Evolutionary conservation across 352 stramenopile genomes (phyloP).

Genomic region (Phytophthora sp.): DNA sequence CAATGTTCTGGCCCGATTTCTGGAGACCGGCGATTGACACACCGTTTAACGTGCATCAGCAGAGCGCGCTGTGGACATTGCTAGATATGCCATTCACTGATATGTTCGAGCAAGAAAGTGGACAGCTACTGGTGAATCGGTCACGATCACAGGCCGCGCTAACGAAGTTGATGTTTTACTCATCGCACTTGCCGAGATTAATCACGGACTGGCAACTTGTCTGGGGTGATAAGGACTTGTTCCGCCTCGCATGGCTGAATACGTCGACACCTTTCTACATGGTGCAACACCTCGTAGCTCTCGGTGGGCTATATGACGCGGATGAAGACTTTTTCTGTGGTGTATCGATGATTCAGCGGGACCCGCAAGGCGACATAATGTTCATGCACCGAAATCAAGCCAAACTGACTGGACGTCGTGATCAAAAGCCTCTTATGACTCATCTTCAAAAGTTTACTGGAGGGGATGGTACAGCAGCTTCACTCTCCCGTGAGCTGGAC

Average conservation of each 20-base stretch:
- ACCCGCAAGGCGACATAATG: conserved; percentile 71
- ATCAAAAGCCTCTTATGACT: conserved; percentile 68
- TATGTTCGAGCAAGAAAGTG: conserved; percentile 89
- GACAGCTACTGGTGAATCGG: conserved; percentile 76
- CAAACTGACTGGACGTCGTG: conserved; percentile 69
- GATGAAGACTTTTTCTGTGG: conserved; percentile 74
- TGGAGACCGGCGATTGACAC: conserved; percentile 68
- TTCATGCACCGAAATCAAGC: conserved; percentile 85
- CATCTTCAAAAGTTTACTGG: conserved; percentile 83
- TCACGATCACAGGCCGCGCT: conserved; percentile 43
- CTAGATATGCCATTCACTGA: conserved; percentile 86
- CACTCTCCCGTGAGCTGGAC: conserved; percentile 57
- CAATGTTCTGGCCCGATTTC: conserved; percentile 89
- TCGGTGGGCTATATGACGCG: conserved; percentile 58
- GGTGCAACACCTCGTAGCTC: conserved; percentile 59
- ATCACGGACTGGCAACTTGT: conserved; percentile 74
- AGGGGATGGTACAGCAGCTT: conserved; percentile 60
- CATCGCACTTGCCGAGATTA: conserved; percentile 56
- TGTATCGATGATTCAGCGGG: conserved; percentile 81
- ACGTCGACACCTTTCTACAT: conserved; percentile 73
- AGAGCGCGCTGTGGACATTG: conserved; percentile 71
- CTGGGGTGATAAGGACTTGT: conserved; percentile 75
- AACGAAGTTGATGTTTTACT: conserved; percentile 85
- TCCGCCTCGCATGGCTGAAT: conserved; percentile 82
- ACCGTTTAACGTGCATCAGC: conserved; percentile 77